Base-by-base conservation (phyloP, 331 rosid genomes). In the Telfairia occidentalis region DNA sequence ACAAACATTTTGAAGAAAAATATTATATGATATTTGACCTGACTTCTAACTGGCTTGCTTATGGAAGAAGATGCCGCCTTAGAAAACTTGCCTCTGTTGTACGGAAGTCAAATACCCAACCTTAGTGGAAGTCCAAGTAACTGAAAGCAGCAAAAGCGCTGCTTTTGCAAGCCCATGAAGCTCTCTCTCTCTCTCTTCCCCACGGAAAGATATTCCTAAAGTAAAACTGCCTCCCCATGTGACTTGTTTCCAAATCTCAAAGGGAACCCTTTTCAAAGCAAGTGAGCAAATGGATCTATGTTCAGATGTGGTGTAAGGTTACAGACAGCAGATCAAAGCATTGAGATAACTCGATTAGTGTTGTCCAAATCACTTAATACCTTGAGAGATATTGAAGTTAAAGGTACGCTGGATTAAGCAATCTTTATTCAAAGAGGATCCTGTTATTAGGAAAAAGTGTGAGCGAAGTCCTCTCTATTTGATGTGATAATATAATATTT, bases 171-270 rank as follows among this genome's bases (percentile, higher is more conserved):
- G 35, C 74, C 74, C 55, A 66, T 28, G 18, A 66, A 66, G 73
- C 73, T n/a, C 71, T 21, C 6, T 15, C 37, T 7, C 7, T 5
- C 49, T 34, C 30, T 9, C 16, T 6, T 45, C 8, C 45, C 73
- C 71, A 38, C 16, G 52, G 40, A 70, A 70, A 70, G 75, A 71
- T 42, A 71, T 60, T 76, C 73, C 77, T 32, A 18, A 77, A 81
- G 80, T 80, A 78, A 78, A 65, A 23, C 75, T 79, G 32, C 79
- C 67, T 71, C 69, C 45, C 77, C 89, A 82, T 84, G 90, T 84
- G 84, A 75, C 78, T 76, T 70, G 80, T 78, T 84, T 74, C 60
- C 67, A 74, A 78, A 82, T 78, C 66, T 66, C 71, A 70, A 50
- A 75, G 72, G 73, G 65, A 74, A 46, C 79, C 77, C 81, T 73